Evolutionary conservation across 257 asterid genomes (phyloP), one percentile per base, ranked within the genome.

Genomic region (Plantago elongata): DNA sequence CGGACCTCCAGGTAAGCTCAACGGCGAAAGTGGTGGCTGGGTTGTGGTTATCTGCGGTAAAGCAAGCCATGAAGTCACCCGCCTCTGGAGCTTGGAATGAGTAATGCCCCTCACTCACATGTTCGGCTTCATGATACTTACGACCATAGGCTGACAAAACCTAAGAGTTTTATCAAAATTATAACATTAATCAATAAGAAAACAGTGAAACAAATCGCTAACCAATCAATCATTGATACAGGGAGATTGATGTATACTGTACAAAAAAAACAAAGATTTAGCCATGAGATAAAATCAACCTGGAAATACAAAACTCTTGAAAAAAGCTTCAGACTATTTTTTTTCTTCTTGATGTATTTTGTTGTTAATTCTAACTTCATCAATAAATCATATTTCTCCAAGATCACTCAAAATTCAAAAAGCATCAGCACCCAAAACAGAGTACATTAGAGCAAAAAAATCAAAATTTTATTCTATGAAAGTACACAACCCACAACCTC

Each of bases 1-100:
- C 98, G 40, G 97, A 88, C 69, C 84, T 92, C 98, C 95, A 92
- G 45, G 84, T 96, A 46, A 92, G 86, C 66, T 92, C 97, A 4
- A 92, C 55, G 13, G 89, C 86, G 57, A 89, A 15, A 9, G 81
- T 74, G 30, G 72, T 70, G 0, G 93, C 65, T 40, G 99, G 94
- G 54, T 73, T 79, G 79, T 84, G 83, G 77, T 84, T 91, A 47
- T 84, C 63, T 6, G 95, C 93, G 55, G 69, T 78, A 72, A 92
- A 92, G 77, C 99, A 92, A 65, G 99, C 83, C 94, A 84, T 76
- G 74, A 89, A 89, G 13, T 86, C 95, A 54, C 97, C 99, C 18
- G 92, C 76, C 77, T 92, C 95, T 1, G 75, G 74, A 47, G 97
- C 73, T 74, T 86, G 96, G 72, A 84, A 92, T 27, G 95, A 89